Evolutionary conservation across 768 basidiomycete genomes (phyloP), one percentile per base, ranked within the genome.

Genomic region (Austroboletus eburneus): DNA sequence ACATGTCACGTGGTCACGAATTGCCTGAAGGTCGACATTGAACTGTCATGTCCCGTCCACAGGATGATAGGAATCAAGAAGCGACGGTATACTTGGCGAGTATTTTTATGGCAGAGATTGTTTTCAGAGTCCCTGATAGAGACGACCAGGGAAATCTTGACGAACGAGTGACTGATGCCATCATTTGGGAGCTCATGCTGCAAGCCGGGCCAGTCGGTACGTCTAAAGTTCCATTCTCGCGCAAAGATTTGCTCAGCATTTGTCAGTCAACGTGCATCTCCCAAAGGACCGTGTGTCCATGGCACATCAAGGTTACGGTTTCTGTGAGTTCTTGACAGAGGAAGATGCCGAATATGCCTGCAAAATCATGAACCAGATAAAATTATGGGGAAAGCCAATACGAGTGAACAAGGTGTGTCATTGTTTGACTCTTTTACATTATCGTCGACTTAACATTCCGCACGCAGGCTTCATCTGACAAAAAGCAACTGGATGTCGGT

Each of bases 311-410:
- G 96, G 96, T 39, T 99, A 97, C 70, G 96, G 96, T 33, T 99
- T 99, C 72, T 97, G 95, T 79, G 96, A 99, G 75, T 98, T 99
- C 69, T 73, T 95, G 69, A 93, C 93, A 32, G 94, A 98, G 73
- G 94, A 96, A 67, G 96, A 98, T 71, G 93, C 96, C 52, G 96
- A 99, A 70, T 99, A 99, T 69, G 95, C 93, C 48, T 97, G 95
- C 79, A 96, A 97, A 77, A 97, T 98, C 58, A 97, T 98, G 95
- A 99, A 99, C 66, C 95, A 97, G 76, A 98, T 99, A 65, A 99
- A 99, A 69, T 69, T 99, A 43, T 99, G 89, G 81, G 96, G 96
- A 21, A 98, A 98, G 65, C 96, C 96, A 25, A 96, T 99, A 49
- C 79, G 96, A 55, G 95, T 99, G 54, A 98, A 97, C 78, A 99